Evolutionary conservation across 345 rosid genomes (phyloP).

Genomic region (Mercurialis annua): DNA sequence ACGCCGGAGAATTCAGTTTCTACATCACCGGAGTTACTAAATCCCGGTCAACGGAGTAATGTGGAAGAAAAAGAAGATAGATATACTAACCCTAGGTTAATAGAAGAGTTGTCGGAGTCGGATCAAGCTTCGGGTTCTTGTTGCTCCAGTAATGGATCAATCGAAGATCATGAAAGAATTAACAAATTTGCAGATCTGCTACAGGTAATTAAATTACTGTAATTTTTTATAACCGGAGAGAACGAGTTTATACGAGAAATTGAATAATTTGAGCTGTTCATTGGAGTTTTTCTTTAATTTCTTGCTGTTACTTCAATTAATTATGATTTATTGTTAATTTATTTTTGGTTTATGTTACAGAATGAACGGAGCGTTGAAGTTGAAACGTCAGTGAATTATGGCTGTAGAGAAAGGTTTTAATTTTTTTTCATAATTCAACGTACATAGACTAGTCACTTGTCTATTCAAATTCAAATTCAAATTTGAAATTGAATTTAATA

Average conservation of each 20-base stretch:
- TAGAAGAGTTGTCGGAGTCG: no score
- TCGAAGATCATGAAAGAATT: conserved; percentile 24
- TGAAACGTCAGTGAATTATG: conserved; percentile 48
- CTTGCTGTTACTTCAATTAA: conserved; percentile 18
- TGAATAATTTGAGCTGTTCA: no score
- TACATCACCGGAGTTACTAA: neutral
- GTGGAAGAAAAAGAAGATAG: conserved; percentile 12
- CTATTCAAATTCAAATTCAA: conserved; percentile 31
- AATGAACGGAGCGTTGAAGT: conserved; percentile 45
- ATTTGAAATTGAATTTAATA: neutral
- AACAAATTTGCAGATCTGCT: conserved; percentile 47
- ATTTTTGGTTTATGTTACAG: conserved; percentile 20
- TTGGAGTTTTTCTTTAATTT: conserved; percentile 31
- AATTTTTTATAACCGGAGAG: no score
- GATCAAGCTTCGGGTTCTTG: conserved; percentile 46
- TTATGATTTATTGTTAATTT: conserved; percentile 10
- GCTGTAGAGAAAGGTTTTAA: conserved; percentile 39
- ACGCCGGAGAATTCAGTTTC: conserved; percentile 11
- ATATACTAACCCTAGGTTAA: conserved; percentile 28
- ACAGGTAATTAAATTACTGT: conserved; percentile 29
- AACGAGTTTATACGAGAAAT: no score
- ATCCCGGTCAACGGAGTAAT: conserved; percentile 6
- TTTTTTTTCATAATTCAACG: neutral
- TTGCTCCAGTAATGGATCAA: conserved; percentile 52
- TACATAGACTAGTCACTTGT: conserved; percentile 1